phyloP scores from a whole-genome alignment of 1,284 basidiomycete genomes.

The Blastosporella zonata region DNA sequence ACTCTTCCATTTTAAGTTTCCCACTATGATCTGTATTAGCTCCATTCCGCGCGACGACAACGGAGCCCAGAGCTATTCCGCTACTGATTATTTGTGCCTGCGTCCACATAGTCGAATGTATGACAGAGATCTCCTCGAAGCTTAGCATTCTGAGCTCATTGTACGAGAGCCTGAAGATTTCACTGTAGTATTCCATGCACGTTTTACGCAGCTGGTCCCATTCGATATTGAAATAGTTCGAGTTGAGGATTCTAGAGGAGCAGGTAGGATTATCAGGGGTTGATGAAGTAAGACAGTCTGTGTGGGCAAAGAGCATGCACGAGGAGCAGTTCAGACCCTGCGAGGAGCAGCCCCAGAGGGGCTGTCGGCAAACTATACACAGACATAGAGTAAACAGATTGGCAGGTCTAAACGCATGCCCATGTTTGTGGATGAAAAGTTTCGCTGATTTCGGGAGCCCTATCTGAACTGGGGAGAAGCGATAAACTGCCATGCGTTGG shows the following conservation, averaged over 20 bases:
- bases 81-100: conserved; percentile 66
- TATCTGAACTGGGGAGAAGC: conserved; percentile 53
- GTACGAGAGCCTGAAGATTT: conserved; percentile 41
- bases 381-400: conserved; percentile 72
- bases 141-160: conserved; percentile 43
- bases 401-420: conserved; percentile 52
- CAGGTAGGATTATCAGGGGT: conserved; percentile 35
- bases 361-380: conserved; percentile 63
- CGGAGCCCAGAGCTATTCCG: conserved; percentile 62
- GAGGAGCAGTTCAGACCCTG: conserved; percentile 64
- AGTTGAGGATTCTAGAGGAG: conserved; percentile 34
- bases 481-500: conserved; percentile 56
- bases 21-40: conserved; percentile 28
- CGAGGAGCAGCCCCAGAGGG: conserved; percentile 66
- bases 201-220: conserved; percentile 48
- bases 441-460: conserved; percentile 22
- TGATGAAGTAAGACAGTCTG: conserved; percentile 41
- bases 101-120: conserved; percentile 55
- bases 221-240: conserved; percentile 50
- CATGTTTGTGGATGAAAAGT: conserved; percentile 25
- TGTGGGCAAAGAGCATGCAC: conserved; percentile 65
- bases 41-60: conserved; percentile 46
- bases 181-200: conserved; percentile 50
- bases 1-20: conserved; percentile 40
- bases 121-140: conserved; percentile 69